phyloP scores from a whole-genome alignment of 768 basidiomycete genomes.

The Tricholoma sp. region DNA sequence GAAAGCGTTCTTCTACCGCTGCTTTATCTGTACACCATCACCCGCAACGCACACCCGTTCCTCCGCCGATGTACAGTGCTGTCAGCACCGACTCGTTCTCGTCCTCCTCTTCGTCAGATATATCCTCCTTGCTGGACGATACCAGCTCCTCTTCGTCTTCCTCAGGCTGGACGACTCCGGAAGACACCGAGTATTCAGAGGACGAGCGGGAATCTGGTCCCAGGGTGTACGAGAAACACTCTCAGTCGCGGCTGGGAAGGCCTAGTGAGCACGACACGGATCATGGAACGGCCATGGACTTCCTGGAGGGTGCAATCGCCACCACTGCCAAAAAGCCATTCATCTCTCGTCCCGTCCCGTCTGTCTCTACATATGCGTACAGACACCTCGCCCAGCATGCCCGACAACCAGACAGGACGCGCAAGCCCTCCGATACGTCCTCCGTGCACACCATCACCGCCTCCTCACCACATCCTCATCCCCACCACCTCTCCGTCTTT shows the following conservation, averaged over 20 bases:
- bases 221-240: constrained; percentile 19
- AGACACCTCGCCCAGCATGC: constrained; percentile 28
- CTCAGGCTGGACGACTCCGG: constrained; percentile 49
- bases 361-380: constrained; percentile 36
- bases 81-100: constrained; percentile 35
- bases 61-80: constrained; percentile 39
- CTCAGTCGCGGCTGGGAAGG: constrained; percentile 17
- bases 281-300: constrained; percentile 9
- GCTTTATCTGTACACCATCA: constrained; percentile 27
- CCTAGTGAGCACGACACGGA: constrained; percentile 20
- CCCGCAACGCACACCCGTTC: constrained; percentile 10
- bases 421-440: constrained; percentile 48
- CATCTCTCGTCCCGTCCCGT: constrained; percentile 25
- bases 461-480: constrained; percentile 21
- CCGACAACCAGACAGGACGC: constrained; percentile 23
- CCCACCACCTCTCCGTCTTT: constrained; percentile 12
- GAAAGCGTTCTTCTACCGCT: constrained; percentile 46
- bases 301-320: constrained; percentile 13
- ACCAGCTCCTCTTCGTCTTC: constrained; percentile 37
- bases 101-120: constrained; percentile 47
- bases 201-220: constrained; percentile 24
- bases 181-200: constrained; percentile 38
- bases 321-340: constrained; percentile 35
- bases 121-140: constrained; percentile 61
- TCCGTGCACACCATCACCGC: constrained; percentile 45